phyloP scores from a whole-genome alignment of 2,329 filamentous ascomycete species.

The Hypoxylon rubiginosum region DNA sequence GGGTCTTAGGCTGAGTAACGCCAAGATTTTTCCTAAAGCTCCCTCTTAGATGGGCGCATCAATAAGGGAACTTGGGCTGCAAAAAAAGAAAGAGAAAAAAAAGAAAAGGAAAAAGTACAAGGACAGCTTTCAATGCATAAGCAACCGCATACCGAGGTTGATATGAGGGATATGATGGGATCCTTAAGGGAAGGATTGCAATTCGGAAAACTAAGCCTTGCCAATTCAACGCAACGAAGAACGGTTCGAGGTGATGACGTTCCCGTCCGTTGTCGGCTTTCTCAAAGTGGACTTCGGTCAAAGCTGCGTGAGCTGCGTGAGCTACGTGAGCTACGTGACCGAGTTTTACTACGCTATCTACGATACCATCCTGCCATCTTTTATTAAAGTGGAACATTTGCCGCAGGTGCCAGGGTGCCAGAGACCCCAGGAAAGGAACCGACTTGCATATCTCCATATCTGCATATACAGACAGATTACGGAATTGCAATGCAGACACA shows the following conservation, averaged over 20 bases:
- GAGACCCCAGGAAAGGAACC: constrained; percentile 2
- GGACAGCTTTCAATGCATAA: constrained; percentile 14
- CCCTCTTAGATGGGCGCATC: constrained; percentile 18
- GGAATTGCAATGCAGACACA: neutral
- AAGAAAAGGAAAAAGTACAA: neutral
- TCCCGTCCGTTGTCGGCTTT: constrained; percentile 16
- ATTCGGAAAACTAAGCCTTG: constrained; percentile 25
- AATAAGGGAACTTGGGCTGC: constrained; percentile 26
- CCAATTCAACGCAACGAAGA: constrained; percentile 9
- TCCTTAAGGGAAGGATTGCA: constrained; percentile 22
- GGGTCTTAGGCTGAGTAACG: constrained; percentile 26
- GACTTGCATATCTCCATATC: neutral
- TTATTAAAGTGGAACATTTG: constrained; percentile 31
- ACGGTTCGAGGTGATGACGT: constrained; percentile 23
- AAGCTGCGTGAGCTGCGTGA: neutral
- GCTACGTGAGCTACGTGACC: constrained; percentile 11
- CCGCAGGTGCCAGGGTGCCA: neutral
- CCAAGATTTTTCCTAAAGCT: constrained; percentile 19
- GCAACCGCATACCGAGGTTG: constrained; percentile 14
- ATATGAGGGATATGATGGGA: neutral
- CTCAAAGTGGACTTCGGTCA: constrained; percentile 37
- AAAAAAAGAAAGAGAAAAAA: constrained; percentile 11
- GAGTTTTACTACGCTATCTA: constrained; percentile 14
- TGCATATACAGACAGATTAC: too few species aligned
- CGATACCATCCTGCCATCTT: constrained; percentile 26